Conservation (phyloP, 768 basidiomycete species). For the Chalciporus chontae region DNA sequence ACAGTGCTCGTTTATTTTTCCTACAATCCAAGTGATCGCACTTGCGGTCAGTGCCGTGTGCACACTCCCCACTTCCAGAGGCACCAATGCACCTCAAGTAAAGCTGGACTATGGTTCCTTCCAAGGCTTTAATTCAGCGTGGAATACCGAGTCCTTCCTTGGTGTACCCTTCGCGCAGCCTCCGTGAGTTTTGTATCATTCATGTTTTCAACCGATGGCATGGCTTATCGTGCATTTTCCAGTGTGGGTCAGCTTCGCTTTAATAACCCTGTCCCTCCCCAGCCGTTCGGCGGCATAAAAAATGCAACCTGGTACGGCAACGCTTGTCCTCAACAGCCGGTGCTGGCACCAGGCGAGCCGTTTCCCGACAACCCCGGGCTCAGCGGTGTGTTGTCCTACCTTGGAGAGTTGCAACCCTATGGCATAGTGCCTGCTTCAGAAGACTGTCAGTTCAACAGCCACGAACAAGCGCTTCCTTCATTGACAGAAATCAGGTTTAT, state of each 20-base stretch:
- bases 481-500: slow-evolving; percentile 2
- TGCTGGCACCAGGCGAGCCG: background rate
- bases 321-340: slow-evolving; percentile 38
- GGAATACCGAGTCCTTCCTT: slow-evolving; percentile 13
- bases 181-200: background rate
- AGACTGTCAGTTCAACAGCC: slow-evolving; percentile 7
- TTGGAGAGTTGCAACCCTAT: background rate
- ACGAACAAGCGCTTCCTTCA: too few species aligned
- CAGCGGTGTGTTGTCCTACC: slow-evolving; percentile 6
- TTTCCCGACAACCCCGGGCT: background rate
- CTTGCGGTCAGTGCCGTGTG: background rate
- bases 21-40: background rate
- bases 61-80: background rate
- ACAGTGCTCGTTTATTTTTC: too few species aligned
- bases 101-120: slow-evolving; percentile 18
- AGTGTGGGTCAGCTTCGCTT: slow-evolving; percentile 16
- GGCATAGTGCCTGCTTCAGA: slow-evolving; percentile 11
- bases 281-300: slow-evolving; percentile 28
- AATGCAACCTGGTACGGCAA: slow-evolving; percentile 36
- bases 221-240: too few species aligned
- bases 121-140: slow-evolving; percentile 11
- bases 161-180: slow-evolving; percentile 17
- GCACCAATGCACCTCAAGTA: slow-evolving; percentile 3
- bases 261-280: slow-evolving; percentile 10
- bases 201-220: too few species aligned